Percentiles rank a stretch among this genome's conserved stretches.
Conservation (phyloP, 2,329 filamentous ascomycete genomes). For the Emericellopsis cladophorae region DNA sequence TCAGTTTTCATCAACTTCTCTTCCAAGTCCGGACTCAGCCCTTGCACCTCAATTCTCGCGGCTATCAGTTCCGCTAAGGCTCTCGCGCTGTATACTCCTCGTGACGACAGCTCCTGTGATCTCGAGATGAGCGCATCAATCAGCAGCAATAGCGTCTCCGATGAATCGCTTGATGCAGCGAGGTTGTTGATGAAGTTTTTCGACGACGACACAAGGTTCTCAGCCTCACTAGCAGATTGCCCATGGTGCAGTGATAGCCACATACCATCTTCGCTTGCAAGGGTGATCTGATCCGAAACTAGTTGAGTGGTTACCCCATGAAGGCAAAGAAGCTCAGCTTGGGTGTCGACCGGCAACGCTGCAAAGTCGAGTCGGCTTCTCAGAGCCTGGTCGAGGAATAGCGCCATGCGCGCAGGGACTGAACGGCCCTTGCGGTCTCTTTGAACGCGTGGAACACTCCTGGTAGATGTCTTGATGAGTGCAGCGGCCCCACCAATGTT, state of each 20-base stretch:
- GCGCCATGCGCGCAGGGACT: slow-evolving; percentile 60
- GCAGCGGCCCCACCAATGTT: slow-evolving; percentile 58
- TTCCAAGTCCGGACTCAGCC: slow-evolving; percentile 30
- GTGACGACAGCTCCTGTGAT: slow-evolving; percentile 25
- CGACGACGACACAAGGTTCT: slow-evolving; percentile 27
- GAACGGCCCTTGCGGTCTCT: slow-evolving; percentile 61
- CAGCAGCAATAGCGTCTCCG: slow-evolving; percentile 22
- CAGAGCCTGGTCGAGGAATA: slow-evolving; percentile 54
- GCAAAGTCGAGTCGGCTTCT: slow-evolving; percentile 23
- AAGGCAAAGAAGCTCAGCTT: slow-evolving; percentile 37
- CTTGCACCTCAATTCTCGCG: slow-evolving; percentile 30
- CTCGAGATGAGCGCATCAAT: slow-evolving; percentile 26
- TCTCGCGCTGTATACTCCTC: slow-evolving; percentile 39
- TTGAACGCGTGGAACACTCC: slow-evolving; percentile 13
- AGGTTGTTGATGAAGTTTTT: slow-evolving; percentile 22
- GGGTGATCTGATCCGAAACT: slow-evolving; percentile 39
- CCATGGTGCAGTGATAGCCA: slow-evolving; percentile 28
- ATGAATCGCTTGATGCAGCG: slow-evolving; percentile 23
- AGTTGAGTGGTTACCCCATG: slow-evolving; percentile 38
- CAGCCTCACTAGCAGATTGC: slow-evolving; percentile 23
- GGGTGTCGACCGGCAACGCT: slow-evolving; percentile 24
- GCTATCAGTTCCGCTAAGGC: slow-evolving; percentile 37
- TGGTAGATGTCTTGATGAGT: slow-evolving; percentile 27
- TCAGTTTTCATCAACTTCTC: slow-evolving; percentile 31
- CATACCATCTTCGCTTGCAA: slow-evolving; percentile 27